These are phyloP conservation scores for Clitopilus passeckerianus DNA, from an alignment of 768 basidiomycete species.

Conservation along the genomic window DNA sequence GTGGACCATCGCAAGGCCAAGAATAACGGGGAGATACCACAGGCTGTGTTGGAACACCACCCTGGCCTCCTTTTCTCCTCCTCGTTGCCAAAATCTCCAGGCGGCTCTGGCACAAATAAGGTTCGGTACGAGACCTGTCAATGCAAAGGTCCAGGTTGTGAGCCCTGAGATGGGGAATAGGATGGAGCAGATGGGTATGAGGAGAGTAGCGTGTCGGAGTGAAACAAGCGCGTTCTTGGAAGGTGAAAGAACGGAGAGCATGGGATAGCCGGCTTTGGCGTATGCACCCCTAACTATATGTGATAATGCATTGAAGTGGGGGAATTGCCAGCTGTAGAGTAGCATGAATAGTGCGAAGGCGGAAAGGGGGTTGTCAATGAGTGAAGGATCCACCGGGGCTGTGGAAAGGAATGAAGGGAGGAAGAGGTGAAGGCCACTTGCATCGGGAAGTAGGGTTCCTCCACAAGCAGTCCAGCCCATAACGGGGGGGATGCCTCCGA, in stretches of 20 bases:
- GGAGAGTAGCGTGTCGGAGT: slow-evolving; percentile 73
- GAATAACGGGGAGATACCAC: slow-evolving; percentile 86
- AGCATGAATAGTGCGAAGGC: slow-evolving; percentile 79
- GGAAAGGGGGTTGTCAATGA: slow-evolving; percentile 74
- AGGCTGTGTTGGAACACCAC: slow-evolving; percentile 74
- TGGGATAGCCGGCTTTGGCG: slow-evolving; percentile 88
- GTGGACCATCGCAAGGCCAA: slow-evolving; percentile 93
- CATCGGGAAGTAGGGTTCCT: slow-evolving; percentile 64
- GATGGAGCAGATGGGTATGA: slow-evolving; percentile 74
- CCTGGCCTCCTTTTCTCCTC: slow-evolving; percentile 76
- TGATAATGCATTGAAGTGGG: slow-evolving; percentile 93
- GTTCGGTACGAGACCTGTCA: slow-evolving; percentile 76
- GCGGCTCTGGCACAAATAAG: slow-evolving; percentile 62
- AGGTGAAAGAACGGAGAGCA: slow-evolving; percentile 83
- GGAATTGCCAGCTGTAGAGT: slow-evolving; percentile 97
- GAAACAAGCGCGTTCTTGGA: slow-evolving; percentile 79
- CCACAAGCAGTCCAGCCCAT: slow-evolving; percentile 99
- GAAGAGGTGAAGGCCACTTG: slow-evolving; percentile 51
- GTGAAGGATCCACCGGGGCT: slow-evolving; percentile 33
- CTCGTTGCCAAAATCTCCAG: slow-evolving; percentile 66
- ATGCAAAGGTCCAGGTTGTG: slow-evolving; percentile 87
- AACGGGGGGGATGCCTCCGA: slow-evolving; percentile 89
- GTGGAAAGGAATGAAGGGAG: slow-evolving; percentile 56
- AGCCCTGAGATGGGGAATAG: slow-evolving; percentile 86
- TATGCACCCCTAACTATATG: slow-evolving; percentile 85